These are phyloP conservation scores for Uronychia binucleata DNA, from an alignment of 73 alveolate genomes.

Conservation along the genomic window DNA sequence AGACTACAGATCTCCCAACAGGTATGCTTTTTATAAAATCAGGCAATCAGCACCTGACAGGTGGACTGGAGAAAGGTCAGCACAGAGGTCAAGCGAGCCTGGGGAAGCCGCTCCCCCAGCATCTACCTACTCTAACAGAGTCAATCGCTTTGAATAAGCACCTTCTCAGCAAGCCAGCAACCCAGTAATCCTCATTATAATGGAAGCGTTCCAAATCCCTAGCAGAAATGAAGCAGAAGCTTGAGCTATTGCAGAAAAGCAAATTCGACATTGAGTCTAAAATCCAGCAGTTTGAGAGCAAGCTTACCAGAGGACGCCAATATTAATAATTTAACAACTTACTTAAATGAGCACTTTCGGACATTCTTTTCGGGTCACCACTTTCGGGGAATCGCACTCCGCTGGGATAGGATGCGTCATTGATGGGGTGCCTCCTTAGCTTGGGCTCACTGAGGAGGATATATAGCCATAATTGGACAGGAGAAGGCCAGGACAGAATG, in stretches of 20 bases:
- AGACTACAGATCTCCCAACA: background rate
- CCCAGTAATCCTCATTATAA: background rate
- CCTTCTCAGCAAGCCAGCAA: background rate
- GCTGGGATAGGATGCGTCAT: conserved; percentile 82
- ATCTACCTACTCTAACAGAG: background rate
- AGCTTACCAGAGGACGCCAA: background rate
- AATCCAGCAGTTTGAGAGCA: background rate
- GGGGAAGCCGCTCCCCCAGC: background rate
- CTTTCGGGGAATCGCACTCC: conserved; percentile 90
- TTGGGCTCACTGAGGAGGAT: conserved; percentile 47
- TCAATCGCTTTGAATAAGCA: background rate
- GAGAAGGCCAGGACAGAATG: conserved; percentile 87
- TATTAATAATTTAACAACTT: background rate
- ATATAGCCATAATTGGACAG: conserved; percentile 72
- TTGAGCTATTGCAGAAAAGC: background rate
- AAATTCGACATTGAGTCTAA: background rate
- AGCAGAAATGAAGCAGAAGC: background rate
- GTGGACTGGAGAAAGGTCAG: background rate
- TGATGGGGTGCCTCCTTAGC: conserved; percentile 81
- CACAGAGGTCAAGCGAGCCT: background rate
- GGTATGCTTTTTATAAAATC: background rate
- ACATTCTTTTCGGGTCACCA: conserved; percentile 62
- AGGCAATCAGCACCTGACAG: background rate
- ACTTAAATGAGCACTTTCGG: conserved; percentile 79
- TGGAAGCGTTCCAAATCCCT: background rate